Evolutionary conservation across 2,329 filamentous ascomycete genomes (phyloP).

Genomic region (Clathrospora elynae): DNA sequence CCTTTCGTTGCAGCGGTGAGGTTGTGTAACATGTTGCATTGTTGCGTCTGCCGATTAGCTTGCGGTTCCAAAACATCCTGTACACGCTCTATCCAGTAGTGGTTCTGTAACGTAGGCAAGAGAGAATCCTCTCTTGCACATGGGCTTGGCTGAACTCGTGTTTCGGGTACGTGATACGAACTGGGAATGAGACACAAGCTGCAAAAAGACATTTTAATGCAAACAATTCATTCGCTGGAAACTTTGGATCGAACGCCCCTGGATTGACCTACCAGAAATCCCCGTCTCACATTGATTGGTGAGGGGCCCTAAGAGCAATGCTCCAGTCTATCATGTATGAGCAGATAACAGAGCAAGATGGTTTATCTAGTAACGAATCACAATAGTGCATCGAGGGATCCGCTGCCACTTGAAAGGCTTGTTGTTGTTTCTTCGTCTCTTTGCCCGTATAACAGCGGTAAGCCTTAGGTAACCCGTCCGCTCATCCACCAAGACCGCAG

Average conservation of each 20-base stretch:
- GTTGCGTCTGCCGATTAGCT: constrained; percentile 14
- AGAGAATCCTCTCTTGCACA: constrained; percentile 18
- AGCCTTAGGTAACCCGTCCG: constrained; percentile 11
- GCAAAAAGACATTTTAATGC: constrained; percentile 3
- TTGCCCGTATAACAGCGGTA: no score
- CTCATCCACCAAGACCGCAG: constrained; percentile 6
- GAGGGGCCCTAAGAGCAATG: no score
- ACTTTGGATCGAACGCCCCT: constrained; percentile 1
- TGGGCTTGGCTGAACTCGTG: constrained; percentile 23
- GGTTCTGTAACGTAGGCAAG: constrained; percentile 2
- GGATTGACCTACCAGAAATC: no score
- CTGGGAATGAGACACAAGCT: constrained; percentile 3
- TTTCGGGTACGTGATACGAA: constrained; percentile 1
- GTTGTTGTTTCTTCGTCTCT: no score
- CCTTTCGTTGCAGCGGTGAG: constrained; percentile 3
- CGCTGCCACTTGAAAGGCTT: no score
- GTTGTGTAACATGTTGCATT: constrained; percentile 16
- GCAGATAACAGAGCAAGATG: no score
- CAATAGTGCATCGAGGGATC: no score
- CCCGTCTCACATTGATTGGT: no score
- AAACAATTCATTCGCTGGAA: constrained; percentile 11
- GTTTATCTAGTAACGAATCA: no score
- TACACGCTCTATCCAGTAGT: constrained; percentile 2
- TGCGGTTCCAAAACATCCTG: constrained; percentile 15
- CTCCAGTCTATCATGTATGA: no score